A percentile compares a stretch with the other conserved stretches of the same genome.
Evolutionary conservation across 140 eudicot genomes (phyloP).

Genomic region (Ambrosia hybrid): DNA sequence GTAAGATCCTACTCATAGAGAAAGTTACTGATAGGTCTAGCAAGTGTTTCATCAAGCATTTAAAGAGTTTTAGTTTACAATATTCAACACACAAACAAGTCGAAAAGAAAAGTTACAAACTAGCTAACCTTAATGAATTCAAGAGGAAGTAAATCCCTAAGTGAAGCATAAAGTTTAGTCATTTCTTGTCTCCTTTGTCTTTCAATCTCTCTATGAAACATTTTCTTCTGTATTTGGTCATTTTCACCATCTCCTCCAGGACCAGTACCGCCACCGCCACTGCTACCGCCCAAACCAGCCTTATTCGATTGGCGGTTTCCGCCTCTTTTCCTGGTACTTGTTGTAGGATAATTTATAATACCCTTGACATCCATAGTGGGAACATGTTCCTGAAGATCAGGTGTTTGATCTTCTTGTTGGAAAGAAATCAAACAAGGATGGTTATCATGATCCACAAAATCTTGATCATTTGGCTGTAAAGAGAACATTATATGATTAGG

Average conservation of each 20-base stretch:
- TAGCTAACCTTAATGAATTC: constrained; percentile 37
- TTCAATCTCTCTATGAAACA: constrained; percentile 40
- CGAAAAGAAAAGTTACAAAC: no score
- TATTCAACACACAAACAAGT: neutral
- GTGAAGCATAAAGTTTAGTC: constrained; percentile 41
- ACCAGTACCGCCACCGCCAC: neutral
- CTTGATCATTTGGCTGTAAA: constrained; percentile 26
- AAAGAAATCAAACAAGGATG: constrained; percentile 34
- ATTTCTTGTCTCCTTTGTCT: constrained; percentile 44
- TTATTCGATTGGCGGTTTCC: constrained; percentile 3
- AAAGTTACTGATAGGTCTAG: no score
- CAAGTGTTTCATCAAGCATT: no score
- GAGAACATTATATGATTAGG: constrained; percentile 32
- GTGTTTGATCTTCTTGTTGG: constrained; percentile 23
- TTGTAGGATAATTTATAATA: neutral
- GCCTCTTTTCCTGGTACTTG: constrained; percentile 9
- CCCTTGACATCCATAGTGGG: constrained; percentile 18
- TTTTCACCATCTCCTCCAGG: neutral
- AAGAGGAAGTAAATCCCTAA: constrained; percentile 42
- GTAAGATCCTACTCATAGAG: no score
- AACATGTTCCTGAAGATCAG: constrained; percentile 19
- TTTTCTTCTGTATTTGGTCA: constrained; percentile 25
- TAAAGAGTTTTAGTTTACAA: constrained; percentile 1
- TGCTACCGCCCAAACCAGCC: neutral
- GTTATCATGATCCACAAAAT: constrained; percentile 18